These are phyloP conservation scores for Saccharomyces hybrid DNA, from an alignment of 1,139 yeast genomes.

Conservation along the genomic window DNA sequence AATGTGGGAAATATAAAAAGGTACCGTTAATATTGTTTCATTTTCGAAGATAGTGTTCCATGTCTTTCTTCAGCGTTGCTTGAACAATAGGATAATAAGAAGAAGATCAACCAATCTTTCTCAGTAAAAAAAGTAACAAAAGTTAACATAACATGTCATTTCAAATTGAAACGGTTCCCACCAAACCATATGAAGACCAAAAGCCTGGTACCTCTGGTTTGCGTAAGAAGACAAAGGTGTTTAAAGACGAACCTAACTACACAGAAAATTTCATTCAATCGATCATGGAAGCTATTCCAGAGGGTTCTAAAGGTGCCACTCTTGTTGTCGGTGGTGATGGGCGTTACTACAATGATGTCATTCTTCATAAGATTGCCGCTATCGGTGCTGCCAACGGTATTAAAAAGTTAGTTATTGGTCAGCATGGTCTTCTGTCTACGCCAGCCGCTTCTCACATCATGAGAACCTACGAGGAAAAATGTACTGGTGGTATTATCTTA, in stretches of 20 bases:
- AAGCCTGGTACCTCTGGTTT: conserved; percentile 99
- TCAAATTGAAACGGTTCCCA: conserved; percentile 30
- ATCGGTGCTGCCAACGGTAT: conserved; percentile 93
- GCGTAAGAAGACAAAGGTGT: conserved; percentile 81
- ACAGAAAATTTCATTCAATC: conserved; percentile 93
- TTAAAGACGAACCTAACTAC: conserved; percentile 63
- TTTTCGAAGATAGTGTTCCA: neutral
- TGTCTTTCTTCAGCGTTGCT: neutral
- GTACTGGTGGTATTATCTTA: conserved; percentile 92
- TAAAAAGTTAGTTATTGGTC: conserved; percentile 75
- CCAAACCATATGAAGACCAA: conserved; percentile 83
- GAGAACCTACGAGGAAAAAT: conserved; percentile 49
- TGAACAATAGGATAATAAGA: neutral
- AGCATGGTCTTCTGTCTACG: conserved; percentile 80
- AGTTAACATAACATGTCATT: conserved; percentile 7
- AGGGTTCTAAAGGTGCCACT: conserved; percentile 66
- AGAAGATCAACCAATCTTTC: neutral
- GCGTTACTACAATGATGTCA: conserved; percentile 76
- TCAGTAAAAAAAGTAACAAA: neutral
- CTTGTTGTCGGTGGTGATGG: conserved; percentile 97
- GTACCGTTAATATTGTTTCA: neutral
- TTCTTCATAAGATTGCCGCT: conserved; percentile 70
- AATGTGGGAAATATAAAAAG: neutral
- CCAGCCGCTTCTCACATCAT: conserved; percentile 95
- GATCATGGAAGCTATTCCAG: conserved; percentile 81